Evolutionary conservation across 2,329 filamentous ascomycete species (phyloP).

Genomic region (Aspergillus cejpii): DNA sequence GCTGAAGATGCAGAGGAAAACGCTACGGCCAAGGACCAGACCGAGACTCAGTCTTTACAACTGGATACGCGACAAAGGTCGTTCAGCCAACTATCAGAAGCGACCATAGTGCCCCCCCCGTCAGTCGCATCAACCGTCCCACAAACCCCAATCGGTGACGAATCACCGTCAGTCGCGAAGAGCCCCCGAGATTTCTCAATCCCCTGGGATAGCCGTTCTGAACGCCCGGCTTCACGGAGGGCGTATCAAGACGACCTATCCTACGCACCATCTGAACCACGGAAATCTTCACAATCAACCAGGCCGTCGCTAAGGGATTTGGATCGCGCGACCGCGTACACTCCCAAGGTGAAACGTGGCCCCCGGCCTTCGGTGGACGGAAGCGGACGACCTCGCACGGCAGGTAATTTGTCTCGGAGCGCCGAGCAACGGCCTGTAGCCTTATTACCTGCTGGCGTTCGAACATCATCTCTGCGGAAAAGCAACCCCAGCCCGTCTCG

Average conservation of each 20-base stretch:
- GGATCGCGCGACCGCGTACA: conserved; percentile 35
- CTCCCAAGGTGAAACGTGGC: conserved; percentile 74
- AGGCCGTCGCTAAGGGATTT: conserved; percentile 43
- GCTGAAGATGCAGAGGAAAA: conserved; percentile 86
- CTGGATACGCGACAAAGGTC: conserved; percentile 20
- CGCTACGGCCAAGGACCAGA: conserved; percentile 51
- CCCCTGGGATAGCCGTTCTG: conserved; percentile 13
- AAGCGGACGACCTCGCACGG: conserved; percentile 55
- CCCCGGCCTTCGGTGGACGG: conserved; percentile 68
- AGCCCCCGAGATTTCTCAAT: conserved; percentile 10
- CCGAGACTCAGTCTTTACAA: conserved; percentile 20
- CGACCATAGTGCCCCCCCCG: conserved; percentile 31
- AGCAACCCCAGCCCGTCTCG: conserved; percentile 45
- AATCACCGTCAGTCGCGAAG: conserved; percentile 11
- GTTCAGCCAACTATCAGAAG: conserved; percentile 30
- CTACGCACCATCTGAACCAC: conserved; percentile 30
- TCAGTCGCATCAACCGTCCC: conserved; percentile 14
- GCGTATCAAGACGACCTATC: conserved; percentile 31
- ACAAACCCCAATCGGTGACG: conserved; percentile 14
- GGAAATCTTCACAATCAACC: conserved; percentile 38
- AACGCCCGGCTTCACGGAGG: conserved; percentile 18
- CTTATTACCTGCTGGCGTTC: conserved; percentile 72
- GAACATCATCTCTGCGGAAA: conserved; percentile 48
- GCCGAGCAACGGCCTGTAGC: conserved; percentile 63
- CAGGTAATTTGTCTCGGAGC: conserved; percentile 42